These are phyloP conservation scores for Aleurites moluccanus DNA, from an alignment of 441 rosid species.

Conservation along the genomic window DNA sequence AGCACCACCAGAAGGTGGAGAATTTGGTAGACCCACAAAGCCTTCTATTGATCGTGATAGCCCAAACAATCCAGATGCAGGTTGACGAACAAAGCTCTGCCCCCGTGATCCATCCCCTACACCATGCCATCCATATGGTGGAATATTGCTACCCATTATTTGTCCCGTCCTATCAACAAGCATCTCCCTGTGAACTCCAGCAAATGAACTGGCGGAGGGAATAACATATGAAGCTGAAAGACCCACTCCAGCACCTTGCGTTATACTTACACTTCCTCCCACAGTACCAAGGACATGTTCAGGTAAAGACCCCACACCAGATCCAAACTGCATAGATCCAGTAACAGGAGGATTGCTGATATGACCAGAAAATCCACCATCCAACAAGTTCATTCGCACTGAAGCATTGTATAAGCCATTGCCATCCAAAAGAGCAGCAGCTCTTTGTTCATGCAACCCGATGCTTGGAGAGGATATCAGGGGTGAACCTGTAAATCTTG, in stretches of 20 bases:
- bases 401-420: constrained; percentile 28
- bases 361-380: constrained; percentile 44
- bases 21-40: constrained; percentile 44
- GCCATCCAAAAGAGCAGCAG: constrained; percentile 29
- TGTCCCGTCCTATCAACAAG: constrained; percentile 29
- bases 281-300: constrained; percentile 33
- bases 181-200: constrained; percentile 36
- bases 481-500: constrained; percentile 39
- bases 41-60: constrained; percentile 45
- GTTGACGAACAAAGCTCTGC: constrained; percentile 37
- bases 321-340: constrained; percentile 37
- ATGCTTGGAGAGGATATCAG: constrained; percentile 34
- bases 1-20: constrained; percentile 24
- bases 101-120: constrained; percentile 28
- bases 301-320: constrained; percentile 37
- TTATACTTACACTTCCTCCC: constrained; percentile 30
- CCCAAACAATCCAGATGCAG: constrained; percentile 36
- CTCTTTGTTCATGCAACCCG: constrained; percentile 42
- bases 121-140: constrained; percentile 29
- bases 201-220: constrained; percentile 32
- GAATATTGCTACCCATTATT: constrained; percentile 21
- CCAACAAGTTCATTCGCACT: constrained; percentile 25
- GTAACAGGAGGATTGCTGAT: constrained; percentile 40
- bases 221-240: constrained; percentile 19
- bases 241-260: constrained; percentile 31